These are phyloP conservation scores for Kwoniella pini DNA, from an alignment of 768 basidiomycete genomes.

Conservation along the genomic window DNA sequence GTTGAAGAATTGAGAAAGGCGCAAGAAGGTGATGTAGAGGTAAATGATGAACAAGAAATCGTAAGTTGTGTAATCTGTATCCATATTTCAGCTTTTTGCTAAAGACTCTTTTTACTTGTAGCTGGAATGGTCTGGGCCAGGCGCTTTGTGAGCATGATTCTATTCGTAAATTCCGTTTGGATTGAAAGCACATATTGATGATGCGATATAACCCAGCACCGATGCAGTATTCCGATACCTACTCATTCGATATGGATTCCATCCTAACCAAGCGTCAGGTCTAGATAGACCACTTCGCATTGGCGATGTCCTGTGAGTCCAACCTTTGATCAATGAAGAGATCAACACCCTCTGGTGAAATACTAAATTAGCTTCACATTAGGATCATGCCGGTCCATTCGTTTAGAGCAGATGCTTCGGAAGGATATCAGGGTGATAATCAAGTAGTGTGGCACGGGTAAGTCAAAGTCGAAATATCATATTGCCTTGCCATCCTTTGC, in stretches of 20 bases:
- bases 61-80: constrained; percentile 10
- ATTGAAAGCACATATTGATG: too few species aligned
- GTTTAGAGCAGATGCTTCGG: constrained; percentile 32
- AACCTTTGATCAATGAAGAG: constrained; percentile 3
- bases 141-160: constrained; percentile 27
- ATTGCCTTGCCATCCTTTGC: too few species aligned
- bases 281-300: constrained; percentile 21
- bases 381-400: constrained; percentile 35
- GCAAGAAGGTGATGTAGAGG: neutral
- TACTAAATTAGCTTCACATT: neutral
- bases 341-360: constrained; percentile 23
- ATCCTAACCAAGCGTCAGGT: constrained; percentile 14
- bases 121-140: constrained; percentile 34
- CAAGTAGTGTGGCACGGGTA: constrained; percentile 34
- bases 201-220: too few species aligned
- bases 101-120: too few species aligned
- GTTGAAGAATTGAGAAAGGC: constrained; percentile 14
- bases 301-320: constrained; percentile 31
- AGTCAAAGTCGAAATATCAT: neutral
- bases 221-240: constrained; percentile 38
- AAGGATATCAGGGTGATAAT: constrained; percentile 30
- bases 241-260: constrained; percentile 28
- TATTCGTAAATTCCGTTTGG: too few species aligned
- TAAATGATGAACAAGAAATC: constrained; percentile 8
- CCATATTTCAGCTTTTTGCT: too few species aligned